These are phyloP conservation scores for Penicillium alfredii DNA, from an alignment of 495 filamentous ascomycete species.

Conservation along the genomic window DNA sequence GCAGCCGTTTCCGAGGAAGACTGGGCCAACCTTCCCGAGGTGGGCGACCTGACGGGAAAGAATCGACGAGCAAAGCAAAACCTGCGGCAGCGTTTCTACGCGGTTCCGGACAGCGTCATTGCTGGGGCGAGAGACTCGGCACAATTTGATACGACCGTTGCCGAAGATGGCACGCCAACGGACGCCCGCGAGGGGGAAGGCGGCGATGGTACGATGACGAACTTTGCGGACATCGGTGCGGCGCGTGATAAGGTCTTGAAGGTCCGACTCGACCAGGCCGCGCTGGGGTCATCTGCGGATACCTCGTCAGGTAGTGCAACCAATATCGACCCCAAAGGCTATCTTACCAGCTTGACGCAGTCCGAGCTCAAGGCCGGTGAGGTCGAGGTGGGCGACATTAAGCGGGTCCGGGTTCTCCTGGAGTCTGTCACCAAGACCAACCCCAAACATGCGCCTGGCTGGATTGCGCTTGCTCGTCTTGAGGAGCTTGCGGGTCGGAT, in stretches of 20 bases:
- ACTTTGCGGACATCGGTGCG: conserved; percentile 96
- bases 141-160: conserved; percentile 78
- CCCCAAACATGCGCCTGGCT: conserved; percentile 89
- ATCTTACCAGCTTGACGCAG: conserved; percentile 82
- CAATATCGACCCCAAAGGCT: conserved; percentile 91
- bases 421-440: conserved; percentile 96
- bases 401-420: conserved; percentile 85
- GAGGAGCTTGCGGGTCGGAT: conserved; percentile 90
- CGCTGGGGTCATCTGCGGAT: conserved; percentile 63
- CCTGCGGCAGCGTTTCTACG: conserved; percentile 81
- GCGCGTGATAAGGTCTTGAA: conserved; percentile 90
- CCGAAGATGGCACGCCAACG: conserved; percentile 62
- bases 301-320: conserved; percentile 73
- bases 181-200: conserved; percentile 42
- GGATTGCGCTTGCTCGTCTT: conserved; percentile 89
- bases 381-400: conserved; percentile 86
- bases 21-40: conserved; percentile 92
- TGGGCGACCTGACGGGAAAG: conserved; percentile 92
- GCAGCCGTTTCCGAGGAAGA: conserved; percentile 89
- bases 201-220: conserved; percentile 83
- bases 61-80: conserved; percentile 81
- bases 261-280: conserved; percentile 85
- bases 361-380: conserved; percentile 72
- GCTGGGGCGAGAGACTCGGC: conserved; percentile 72
- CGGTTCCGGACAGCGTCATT: conserved; percentile 93